Conservation (phyloP, 2,329 filamentous ascomycete genomes). For the Colletotrichum navitas region DNA sequence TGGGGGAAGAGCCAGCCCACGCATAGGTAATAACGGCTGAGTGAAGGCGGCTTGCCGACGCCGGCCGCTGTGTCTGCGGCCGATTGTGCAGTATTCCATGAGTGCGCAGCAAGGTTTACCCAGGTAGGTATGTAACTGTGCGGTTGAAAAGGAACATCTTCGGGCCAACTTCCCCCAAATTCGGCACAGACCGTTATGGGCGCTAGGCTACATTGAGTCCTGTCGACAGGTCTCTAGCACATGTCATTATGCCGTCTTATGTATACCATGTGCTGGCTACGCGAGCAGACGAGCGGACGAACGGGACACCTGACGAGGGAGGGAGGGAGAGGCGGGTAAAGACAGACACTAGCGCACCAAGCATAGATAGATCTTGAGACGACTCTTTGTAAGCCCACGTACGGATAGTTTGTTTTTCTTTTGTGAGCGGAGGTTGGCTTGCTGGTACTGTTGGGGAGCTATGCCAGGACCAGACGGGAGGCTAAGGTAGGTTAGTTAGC, state of each 20-base stretch:
- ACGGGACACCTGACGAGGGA: constrained; percentile 19
- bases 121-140: neutral
- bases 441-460: constrained; percentile 21
- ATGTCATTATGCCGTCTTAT: constrained; percentile 25
- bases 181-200: constrained; percentile 7
- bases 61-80: neutral
- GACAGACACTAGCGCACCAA: neutral
- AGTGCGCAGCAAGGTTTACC: neutral
- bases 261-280: neutral
- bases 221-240: constrained; percentile 29
- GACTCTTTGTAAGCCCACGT: neutral
- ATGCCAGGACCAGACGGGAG: constrained; percentile 2
- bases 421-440: constrained; percentile 12
- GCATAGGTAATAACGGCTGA: neutral
- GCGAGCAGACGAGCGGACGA: constrained; percentile 14
- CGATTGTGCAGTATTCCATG: neutral
- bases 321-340: neutral
- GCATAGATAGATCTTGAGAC: constrained; percentile 5
- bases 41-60: constrained; percentile 16
- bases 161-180: neutral
- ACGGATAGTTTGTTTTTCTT: neutral
- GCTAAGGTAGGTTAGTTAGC: neutral
- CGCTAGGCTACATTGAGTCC: constrained; percentile 10
- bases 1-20: constrained; percentile 18
- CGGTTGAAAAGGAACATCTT: constrained; percentile 4